Evolutionary conservation across 352 stramenopile genomes (phyloP), one percentile per base, ranked within the genome.

Genomic region (Halophytophthora polymorphica): DNA sequence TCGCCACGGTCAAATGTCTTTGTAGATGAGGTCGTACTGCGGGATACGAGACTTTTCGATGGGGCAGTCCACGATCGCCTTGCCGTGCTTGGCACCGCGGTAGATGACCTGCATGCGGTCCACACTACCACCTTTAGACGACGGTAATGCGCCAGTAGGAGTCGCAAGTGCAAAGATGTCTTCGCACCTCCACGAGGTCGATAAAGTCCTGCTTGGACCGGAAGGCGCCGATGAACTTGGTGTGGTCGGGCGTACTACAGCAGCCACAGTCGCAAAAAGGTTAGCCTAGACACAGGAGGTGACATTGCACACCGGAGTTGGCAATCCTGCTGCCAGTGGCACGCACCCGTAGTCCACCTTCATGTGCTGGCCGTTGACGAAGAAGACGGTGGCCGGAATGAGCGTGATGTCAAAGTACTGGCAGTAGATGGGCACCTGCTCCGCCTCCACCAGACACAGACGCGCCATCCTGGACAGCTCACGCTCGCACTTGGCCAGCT

Each of bases 381-480:
- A 95, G 64, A 95, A 95, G 40, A 95, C 66, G 0, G 80, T 95
- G 28, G 83, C 83, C 2, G 85, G 85, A 41, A 95, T 83, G 19
- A 95, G 68, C n/a, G 80, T 77, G 28, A 95, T 90, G 53, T 95
- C 85, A 60, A 95, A 92, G 61, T 95, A 95, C 59, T 95, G 82
- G 37, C 73, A 85, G 61, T 95, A 95, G 35, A 95, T 75, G 13
- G 83, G 76, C 25, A 88, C 48, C 17, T 68, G 41, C 13, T 93
- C 83, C 22, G 75, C 79, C 55, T 95, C 85, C 23, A 93, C 69
- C 2, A 88, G 49, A 57, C 64, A 89, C 28, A 95, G 66, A 22
- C 72, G 64, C 34, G 83, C 85, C 83, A 95, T 93, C 37, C 71
- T 76, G 43, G 79, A 90, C 39, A 95, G 76, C 63, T 86, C 73